phyloP scores from a whole-genome alignment of 75 land plant species.

The Cupressus sempervirens region DNA sequence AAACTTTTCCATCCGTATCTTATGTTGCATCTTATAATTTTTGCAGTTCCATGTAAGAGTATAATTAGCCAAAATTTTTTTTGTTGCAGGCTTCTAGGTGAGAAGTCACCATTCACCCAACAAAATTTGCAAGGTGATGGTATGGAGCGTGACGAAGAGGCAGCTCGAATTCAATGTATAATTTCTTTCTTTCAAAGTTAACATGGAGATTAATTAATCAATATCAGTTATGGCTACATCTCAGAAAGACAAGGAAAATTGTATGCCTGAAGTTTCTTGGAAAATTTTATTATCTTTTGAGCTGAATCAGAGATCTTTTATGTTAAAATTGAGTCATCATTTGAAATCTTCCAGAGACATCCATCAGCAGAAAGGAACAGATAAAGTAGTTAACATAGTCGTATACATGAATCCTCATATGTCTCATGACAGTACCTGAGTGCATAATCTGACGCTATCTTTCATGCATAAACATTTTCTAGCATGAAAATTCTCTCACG shows the following conservation, averaged over 20 bases:
- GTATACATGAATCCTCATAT: background rate
- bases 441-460: background rate
- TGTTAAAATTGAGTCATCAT: background rate
- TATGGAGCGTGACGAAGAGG: conserved; percentile 89
- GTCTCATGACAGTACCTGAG: background rate
- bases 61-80: background rate
- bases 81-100: conserved; percentile 77
- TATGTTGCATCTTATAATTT: background rate
- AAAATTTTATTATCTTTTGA: background rate
- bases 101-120: conserved; percentile 92
- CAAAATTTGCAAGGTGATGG: conserved; percentile 72
- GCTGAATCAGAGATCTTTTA: background rate
- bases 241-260: background rate
- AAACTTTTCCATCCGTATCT: background rate
- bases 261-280: background rate
- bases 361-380: no score
- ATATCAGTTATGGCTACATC: background rate
- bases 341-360: no score
- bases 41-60: background rate
- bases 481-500: background rate
- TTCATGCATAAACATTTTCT: background rate
- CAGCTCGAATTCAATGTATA: conserved; percentile 77
- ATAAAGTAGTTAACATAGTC: no score
- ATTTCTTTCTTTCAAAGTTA: background rate
- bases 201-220: background rate